Evolutionary conservation across 2,329 filamentous ascomycete species (phyloP), one percentile per base, ranked within the genome.

Genomic region (Claviceps maximensis): DNA sequence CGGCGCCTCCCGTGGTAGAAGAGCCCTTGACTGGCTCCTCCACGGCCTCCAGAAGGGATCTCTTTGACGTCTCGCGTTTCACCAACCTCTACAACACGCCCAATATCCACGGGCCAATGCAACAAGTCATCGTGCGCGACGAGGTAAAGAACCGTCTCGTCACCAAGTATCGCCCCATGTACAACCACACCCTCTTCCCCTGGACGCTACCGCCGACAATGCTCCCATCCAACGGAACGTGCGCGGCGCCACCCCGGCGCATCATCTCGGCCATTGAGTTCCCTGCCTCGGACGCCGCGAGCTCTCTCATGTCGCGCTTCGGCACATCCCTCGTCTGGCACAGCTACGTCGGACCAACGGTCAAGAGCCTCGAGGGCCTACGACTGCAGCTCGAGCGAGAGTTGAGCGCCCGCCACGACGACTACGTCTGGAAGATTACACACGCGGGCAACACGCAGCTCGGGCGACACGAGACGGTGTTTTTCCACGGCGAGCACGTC

Each of bases 1-100:
- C 87, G 29, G 70, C 76, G 1, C 56, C 59, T 12, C 78, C 84
- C 10, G 79, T 81, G 13, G 57, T 69, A 2, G 65, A 73, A 0
- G 67, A 83, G 4, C 82, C 84, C 0, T 76, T 96, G 42, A 85
- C 82, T 1, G 78, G 88, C 7, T 97, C 91, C 6, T 80, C 83
- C 13, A 88, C 86, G 3, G 88, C 89, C 44, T 84, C 88, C 9
- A 80, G 91, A 48, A 68, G 76, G 0, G 89, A 97, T 63, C 71
- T 96, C 9, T 98, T 90, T 67, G 89, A 95, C 62, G 90, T 91
- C 6, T 88, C 90, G 21, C 87, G 84, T 57, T 77, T 97, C 58
- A 87, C 90, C 29, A 82, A 88, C 47, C 72, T 97, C 29, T 86
- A 95, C 64, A 75, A 85, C 40, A 86, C 88, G 62, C 86, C 86